A percentile compares a stretch with the other conserved stretches of the same genome.
Conservation (phyloP, 805 yeast genomes). For the Cyberlindnera veronae region DNA sequence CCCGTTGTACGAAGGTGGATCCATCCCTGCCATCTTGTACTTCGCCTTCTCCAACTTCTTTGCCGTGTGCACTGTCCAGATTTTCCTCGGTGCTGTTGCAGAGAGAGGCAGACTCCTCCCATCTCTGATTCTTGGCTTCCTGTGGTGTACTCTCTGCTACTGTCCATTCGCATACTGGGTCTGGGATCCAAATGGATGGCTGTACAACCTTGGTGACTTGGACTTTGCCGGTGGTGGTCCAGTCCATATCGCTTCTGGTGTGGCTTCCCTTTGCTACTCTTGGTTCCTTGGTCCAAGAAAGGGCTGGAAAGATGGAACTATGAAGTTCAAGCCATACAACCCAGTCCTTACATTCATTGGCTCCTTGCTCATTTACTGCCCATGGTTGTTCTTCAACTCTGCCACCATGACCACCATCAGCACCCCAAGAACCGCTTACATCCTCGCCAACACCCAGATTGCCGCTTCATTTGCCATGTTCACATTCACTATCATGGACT, state of each 20-base stretch:
- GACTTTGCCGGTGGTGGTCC: constrained; percentile 99
- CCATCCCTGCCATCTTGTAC: constrained; percentile 45
- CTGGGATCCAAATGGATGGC: constrained; percentile 95
- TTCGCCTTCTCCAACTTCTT: constrained; percentile 91
- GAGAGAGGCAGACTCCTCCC: constrained; percentile 92
- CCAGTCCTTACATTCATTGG: constrained; percentile 88
- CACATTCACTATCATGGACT: constrained; percentile 87
- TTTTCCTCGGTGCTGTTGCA: constrained; percentile 86
- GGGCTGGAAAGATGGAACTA: constrained; percentile 31
- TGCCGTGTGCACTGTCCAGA: constrained; percentile 83
- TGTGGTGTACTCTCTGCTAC: constrained; percentile 88
- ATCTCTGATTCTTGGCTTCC: constrained; percentile 68
- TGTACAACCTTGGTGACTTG: constrained; percentile 82
- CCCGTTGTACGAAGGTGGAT: constrained; percentile 69
- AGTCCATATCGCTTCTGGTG: constrained; percentile 89
- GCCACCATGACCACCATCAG: constrained; percentile 76
- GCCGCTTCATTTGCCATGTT: constrained; percentile 87
- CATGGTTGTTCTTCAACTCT: constrained; percentile 97
- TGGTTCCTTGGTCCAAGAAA: constrained; percentile 77
- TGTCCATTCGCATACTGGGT: constrained; percentile 94
- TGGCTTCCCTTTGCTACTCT: constrained; percentile 82
- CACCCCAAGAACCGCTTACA: constrained; percentile 78
- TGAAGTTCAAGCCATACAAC: constrained; percentile 83
- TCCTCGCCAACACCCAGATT: constrained; percentile 86
- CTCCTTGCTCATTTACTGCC: constrained; percentile 81